Conservation (phyloP, 345 rosid genomes). For the Ricinus communis region DNA sequence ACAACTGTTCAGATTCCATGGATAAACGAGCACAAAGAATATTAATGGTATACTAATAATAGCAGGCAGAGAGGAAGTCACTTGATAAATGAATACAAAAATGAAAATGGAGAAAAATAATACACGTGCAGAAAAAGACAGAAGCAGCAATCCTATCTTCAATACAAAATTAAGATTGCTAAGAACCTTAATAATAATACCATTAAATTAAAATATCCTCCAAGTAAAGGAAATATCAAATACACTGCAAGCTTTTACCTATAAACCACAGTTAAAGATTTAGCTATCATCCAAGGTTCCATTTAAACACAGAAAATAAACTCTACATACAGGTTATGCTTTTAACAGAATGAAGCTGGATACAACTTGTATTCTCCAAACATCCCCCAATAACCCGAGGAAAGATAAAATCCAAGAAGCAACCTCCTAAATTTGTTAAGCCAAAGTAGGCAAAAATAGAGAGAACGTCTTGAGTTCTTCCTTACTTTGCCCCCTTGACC, state of each 20-base stretch:
- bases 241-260: not conserved
- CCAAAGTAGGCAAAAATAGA: constrained; percentile 15
- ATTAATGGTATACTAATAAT: not conserved
- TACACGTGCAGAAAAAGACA: not conserved
- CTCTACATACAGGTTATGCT: constrained; percentile 20
- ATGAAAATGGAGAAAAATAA: no score
- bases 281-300: constrained; percentile 15
- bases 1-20: constrained; percentile 7
- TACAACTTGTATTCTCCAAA: not conserved
- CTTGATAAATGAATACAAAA: not conserved
- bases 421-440: constrained; percentile 16
- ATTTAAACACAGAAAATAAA: constrained; percentile 3
- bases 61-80: not conserved
- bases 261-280: constrained; percentile 17
- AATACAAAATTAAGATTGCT: not conserved
- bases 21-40: constrained; percentile 1
- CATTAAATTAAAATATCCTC: not conserved
- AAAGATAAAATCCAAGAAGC: constrained; percentile 1
- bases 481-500: constrained; percentile 12
- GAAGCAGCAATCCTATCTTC: not conserved
- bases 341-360: constrained; percentile 9
- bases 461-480: not conserved
- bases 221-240: not conserved
- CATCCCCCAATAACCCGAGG: not conserved
- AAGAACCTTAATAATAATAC: not conserved